Conservation (phyloP, 352 stramenopile genomes). For the Globisporangium heterothallicum region DNA sequence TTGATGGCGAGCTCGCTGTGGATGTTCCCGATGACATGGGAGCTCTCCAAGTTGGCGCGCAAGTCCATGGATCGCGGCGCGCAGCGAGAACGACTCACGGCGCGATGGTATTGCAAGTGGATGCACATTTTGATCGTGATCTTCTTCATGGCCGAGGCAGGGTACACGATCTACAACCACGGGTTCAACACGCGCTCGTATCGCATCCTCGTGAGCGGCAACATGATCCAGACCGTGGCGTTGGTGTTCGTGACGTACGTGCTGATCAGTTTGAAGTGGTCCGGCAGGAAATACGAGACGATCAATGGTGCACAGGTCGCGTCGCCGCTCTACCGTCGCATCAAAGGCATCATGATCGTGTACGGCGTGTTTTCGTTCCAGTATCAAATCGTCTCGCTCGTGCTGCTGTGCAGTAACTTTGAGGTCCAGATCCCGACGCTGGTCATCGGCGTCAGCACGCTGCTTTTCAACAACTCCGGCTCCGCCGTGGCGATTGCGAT, state of each 20-base stretch:
- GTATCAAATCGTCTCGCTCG: conserved; percentile 38
- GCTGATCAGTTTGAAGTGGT: conserved; percentile 36
- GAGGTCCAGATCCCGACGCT: conserved; percentile 23
- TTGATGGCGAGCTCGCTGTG: conserved; percentile 38
- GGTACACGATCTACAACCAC: conserved; percentile 33
- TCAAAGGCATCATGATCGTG: conserved; percentile 60
- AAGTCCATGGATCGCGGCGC: conserved; percentile 36
- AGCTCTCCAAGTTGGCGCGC: conserved; percentile 35
- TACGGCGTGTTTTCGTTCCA: conserved; percentile 41
- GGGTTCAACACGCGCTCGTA: conserved; percentile 31
- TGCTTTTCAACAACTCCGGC: conserved; percentile 43
- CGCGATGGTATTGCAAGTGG: conserved; percentile 27
- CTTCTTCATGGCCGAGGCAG: conserved; percentile 31
- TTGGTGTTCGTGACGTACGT: conserved; percentile 34
- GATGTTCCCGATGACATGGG: conserved; percentile 43
- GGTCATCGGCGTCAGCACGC: conserved; percentile 28
- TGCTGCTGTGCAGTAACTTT: conserved; percentile 34
- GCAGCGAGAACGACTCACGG: conserved; percentile 16
- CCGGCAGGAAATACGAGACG: conserved; percentile 44
- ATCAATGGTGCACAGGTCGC: conserved; percentile 34
- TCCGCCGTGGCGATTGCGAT: conserved; percentile 37
- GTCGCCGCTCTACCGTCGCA: conserved; percentile 51
- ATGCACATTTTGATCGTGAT: conserved; percentile 26
- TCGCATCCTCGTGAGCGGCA: conserved; percentile 33
- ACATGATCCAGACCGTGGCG: conserved; percentile 35